Evolutionary conservation across 768 basidiomycete species (phyloP).

Genomic region (Clavulina sp.): DNA sequence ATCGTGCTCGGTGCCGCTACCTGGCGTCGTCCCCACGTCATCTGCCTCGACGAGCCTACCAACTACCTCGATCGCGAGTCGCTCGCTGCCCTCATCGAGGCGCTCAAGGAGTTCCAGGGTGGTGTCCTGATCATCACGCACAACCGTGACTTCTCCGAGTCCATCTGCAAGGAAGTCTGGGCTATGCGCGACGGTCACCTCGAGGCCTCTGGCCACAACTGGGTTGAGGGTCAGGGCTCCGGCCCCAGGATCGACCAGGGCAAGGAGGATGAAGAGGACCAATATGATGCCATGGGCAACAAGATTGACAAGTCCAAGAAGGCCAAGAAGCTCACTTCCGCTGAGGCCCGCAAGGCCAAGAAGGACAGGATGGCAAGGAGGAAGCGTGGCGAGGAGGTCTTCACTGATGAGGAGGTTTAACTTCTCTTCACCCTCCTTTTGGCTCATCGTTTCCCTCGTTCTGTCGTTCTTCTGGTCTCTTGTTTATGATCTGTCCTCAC

Average conservation of each 20-base stretch:
- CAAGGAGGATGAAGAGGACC: conserved; percentile 75
- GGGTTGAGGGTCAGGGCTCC: conserved; percentile 97
- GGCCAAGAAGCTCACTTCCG: conserved; percentile 64
- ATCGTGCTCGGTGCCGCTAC: conserved; percentile 96
- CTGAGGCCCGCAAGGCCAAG: conserved; percentile 83
- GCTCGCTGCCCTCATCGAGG: conserved; percentile 94
- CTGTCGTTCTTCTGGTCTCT: neutral
- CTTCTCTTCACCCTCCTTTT: neutral
- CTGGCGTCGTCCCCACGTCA: conserved; percentile 96
- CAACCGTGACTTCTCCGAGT: conserved; percentile 98
- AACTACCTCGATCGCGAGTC: conserved; percentile 99
- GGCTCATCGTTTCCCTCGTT: conserved; percentile 11
- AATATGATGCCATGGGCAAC: conserved; percentile 98
- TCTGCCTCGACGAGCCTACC: conserved; percentile 74
- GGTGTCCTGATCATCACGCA: conserved; percentile 97
- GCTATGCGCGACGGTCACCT: conserved; percentile 95
- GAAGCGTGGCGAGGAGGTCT: conserved; percentile 66
- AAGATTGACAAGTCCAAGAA: conserved; percentile 72
- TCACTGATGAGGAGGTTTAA: conserved; percentile 23
- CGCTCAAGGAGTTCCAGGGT: conserved; percentile 94
- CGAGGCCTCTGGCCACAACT: conserved; percentile 96
- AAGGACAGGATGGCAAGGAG: conserved; percentile 88
- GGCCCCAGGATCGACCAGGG: conserved; percentile 91
- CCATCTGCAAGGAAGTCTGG: conserved; percentile 95
- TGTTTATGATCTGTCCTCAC: neutral